These are phyloP conservation scores for Trichoderma citrinoviride DNA, from an alignment of 2,329 filamentous ascomycete species.

Conservation along the genomic window DNA sequence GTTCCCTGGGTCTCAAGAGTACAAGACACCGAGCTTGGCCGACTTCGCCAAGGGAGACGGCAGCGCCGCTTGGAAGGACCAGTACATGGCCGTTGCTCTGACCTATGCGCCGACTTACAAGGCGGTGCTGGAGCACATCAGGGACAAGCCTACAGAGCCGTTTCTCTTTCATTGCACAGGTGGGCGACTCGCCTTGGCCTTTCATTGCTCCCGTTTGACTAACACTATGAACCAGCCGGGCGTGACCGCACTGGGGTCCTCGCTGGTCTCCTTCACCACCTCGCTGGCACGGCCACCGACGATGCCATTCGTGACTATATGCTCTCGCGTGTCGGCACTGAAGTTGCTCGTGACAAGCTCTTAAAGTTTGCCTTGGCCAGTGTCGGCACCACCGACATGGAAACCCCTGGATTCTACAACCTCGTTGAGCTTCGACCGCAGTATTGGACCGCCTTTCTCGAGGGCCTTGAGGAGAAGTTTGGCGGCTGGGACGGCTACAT, in stretches of 20 bases:
- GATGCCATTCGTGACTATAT: conserved; percentile 50
- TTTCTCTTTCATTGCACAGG: conserved; percentile 56
- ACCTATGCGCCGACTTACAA: conserved; percentile 44
- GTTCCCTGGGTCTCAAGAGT: conserved; percentile 36
- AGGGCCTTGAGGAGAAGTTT: conserved; percentile 43
- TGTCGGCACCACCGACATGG: conserved; percentile 35
- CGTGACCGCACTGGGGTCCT: conserved; percentile 55
- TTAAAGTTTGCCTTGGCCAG: conserved; percentile 42
- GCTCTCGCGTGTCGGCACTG: conserved; percentile 53
- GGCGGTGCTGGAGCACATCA: conserved; percentile 47
- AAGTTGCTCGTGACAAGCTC: conserved; percentile 50
- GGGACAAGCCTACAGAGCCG: conserved; percentile 44
- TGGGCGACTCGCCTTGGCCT: conserved; percentile 27
- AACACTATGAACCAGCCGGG: conserved; percentile 40
- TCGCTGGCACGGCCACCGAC: conserved; percentile 47
- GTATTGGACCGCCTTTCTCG: conserved; percentile 47
- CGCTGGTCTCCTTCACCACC: conserved; percentile 48
- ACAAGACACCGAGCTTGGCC: conserved; percentile 38
- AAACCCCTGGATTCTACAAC: conserved; percentile 50
- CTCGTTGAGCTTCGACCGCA: conserved; percentile 43
- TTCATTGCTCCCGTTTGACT: neutral
- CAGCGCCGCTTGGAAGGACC: conserved; percentile 42
- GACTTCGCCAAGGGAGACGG: conserved; percentile 48
- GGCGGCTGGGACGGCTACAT: conserved; percentile 52
- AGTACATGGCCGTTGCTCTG: conserved; percentile 48